Conservation (phyloP, 2,329 filamentous ascomycete species). For the Eutypa lata region DNA sequence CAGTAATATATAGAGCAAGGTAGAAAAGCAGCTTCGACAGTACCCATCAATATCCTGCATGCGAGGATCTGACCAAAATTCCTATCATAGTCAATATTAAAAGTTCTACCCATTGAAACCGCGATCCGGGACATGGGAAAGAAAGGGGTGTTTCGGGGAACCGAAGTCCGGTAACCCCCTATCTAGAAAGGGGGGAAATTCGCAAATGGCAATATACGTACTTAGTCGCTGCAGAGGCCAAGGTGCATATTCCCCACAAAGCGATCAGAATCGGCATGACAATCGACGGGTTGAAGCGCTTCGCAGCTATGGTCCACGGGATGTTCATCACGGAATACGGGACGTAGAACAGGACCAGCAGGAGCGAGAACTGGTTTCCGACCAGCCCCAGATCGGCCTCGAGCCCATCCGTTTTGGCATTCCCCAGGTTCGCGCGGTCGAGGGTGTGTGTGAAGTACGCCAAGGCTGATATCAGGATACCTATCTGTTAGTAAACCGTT, state of each 20-base stretch:
- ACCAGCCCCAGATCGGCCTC: constrained; percentile 25
- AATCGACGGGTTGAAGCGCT: constrained; percentile 22
- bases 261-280: constrained; percentile 25
- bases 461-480: constrained; percentile 2
- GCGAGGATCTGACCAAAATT: too few relatives aligned
- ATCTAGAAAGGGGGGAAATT: constrained; percentile 7
- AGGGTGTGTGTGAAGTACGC: constrained; percentile 23
- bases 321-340: constrained; percentile 26
- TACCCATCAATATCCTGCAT: constrained; percentile 10
- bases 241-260: constrained; percentile 22
- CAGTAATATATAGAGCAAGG: constrained; percentile 23
- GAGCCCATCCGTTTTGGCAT: constrained; percentile 28
- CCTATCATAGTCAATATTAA: too few relatives aligned
- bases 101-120: too few relatives aligned
- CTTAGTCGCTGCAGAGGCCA: constrained; percentile 16
- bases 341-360: constrained; percentile 31
- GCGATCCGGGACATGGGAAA: too few relatives aligned
- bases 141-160: too few relatives aligned
- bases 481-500: too few relatives aligned
- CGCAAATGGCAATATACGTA: constrained; percentile 20
- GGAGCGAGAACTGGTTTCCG: constrained; percentile 27
- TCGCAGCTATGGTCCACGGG: constrained; percentile 21
- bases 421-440: constrained; percentile 28
- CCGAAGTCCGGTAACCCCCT: too few relatives aligned
- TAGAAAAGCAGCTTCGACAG: constrained; percentile 24